Evolutionary conservation across 306 rosid species (phyloP), one percentile per base, ranked within the genome.

Genomic region (barrel medic (Medicago truncatula)): DNA sequence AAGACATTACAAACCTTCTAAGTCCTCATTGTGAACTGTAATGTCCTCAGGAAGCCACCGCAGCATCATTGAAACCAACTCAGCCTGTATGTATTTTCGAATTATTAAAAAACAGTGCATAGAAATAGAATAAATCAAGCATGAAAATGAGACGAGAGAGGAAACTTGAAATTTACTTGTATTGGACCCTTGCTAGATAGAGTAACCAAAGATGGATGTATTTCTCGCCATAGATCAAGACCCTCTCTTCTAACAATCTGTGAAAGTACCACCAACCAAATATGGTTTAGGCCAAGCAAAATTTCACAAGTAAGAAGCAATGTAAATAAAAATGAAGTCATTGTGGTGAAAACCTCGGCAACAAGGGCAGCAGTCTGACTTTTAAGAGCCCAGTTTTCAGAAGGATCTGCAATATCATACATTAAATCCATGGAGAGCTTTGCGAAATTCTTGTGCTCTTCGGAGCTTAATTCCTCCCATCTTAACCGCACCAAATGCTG

Each of bases 41-140:
- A 92, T 90, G 74, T 95, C 99, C 86, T 95, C 99, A 70, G 98
- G 99, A 81, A 95, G 97, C 99, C 99, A 95, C 88, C 97, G 89
- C 81, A 95, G 89, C 93, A 82, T 87, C 97, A 95, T 95, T 18
- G 96, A 85, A 65, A 95, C 98, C 90, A 95, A 88, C 90, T 95
- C 98, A 78, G 96, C 99, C 99, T 95, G 80, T 47, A 80, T 58
- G 68, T 82, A 47, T 74, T 69, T 16, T 67, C 6, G 53, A 76
- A 67, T 50, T 53, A 46, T 36, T 5, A 39, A 75, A 23, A 79
- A 61, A 65, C 11, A 59, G 47, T 60, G 78, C 50, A 73, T 54
- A 36, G 65, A 74, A 68, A 78, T 43, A 9, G 73, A 72, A 57
- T 25, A 38, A 68, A 59, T 68, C 49, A 9, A 76, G 61, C 3